These are phyloP conservation scores for Eucalyptus grandis DNA, from an alignment of 345 rosid species.

Conservation along the genomic window DNA sequence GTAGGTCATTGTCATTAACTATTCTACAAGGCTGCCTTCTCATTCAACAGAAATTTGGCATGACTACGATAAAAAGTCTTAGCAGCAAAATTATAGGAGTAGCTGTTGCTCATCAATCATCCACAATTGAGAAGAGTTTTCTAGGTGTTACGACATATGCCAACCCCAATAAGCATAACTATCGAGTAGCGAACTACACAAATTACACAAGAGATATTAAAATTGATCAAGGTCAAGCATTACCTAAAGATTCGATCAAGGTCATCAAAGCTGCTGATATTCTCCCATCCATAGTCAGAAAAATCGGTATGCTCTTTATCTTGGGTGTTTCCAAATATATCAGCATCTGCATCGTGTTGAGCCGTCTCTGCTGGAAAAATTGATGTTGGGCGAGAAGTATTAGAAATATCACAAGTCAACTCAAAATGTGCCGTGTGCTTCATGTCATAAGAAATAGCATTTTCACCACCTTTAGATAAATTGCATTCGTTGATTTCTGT, in stretches of 20 bases:
- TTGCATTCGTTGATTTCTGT: constrained; percentile 27
- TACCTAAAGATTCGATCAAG: constrained; percentile 92
- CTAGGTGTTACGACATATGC: background rate
- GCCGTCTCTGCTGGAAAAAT: constrained; percentile 27
- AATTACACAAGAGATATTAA: background rate
- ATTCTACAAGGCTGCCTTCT: background rate
- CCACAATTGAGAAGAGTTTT: background rate
- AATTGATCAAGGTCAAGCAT: constrained; percentile 1
- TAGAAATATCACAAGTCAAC: constrained; percentile 10
- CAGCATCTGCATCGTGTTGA: constrained; percentile 42
- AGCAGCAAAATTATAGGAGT: background rate
- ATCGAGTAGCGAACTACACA: background rate
- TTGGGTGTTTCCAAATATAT: constrained; percentile 37
- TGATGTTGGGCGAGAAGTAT: background rate
- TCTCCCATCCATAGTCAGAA: constrained; percentile 83
- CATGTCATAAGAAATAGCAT: background rate
- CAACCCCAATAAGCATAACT: background rate
- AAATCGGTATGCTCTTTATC: constrained; percentile 67
- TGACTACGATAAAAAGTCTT: background rate
- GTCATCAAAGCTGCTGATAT: constrained; percentile 95
- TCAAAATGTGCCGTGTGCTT: background rate
- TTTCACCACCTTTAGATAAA: constrained; percentile 43
- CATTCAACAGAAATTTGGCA: background rate
- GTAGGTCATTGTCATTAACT: background rate
- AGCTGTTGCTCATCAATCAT: background rate